phyloP scores from a whole-genome alignment of 495 filamentous ascomycete genomes.

The Lindgomyces ingoldianus region DNA sequence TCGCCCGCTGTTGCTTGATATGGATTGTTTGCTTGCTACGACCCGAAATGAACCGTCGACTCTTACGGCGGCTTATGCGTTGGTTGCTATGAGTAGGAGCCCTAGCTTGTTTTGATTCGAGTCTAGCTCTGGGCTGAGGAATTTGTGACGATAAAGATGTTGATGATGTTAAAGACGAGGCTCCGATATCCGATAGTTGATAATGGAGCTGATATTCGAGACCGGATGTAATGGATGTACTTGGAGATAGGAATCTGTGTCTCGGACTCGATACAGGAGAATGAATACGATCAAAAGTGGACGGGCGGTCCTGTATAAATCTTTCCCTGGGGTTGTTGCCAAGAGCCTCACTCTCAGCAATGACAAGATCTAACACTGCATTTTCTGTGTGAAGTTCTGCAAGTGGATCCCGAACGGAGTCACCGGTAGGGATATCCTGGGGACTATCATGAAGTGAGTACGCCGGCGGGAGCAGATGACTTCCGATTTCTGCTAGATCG shows the following conservation, averaged over 20 bases:
- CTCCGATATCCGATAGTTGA: neutral
- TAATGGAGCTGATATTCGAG: neutral
- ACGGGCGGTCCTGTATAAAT: conserved; percentile 26
- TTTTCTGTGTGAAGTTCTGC: conserved; percentile 12
- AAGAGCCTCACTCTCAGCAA: conserved; percentile 9
- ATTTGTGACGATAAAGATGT: conserved; percentile 1
- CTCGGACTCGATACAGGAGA: neutral
- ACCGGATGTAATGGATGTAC: neutral
- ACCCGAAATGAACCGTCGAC: conserved; percentile 21
- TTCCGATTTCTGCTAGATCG: conserved; percentile 20
- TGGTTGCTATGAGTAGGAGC: neutral
- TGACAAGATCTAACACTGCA: conserved; percentile 19
- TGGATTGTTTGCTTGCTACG: conserved; percentile 21
- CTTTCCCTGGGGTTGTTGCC: conserved; percentile 15
- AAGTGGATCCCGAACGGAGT: conserved; percentile 5
- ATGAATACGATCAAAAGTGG: conserved; percentile 28
- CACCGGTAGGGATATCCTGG: conserved; percentile 4
- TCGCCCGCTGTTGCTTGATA: conserved; percentile 16
- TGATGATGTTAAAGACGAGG: conserved; percentile 2
- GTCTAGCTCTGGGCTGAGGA: neutral
- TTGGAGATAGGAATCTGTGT: neutral
- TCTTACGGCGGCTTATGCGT: conserved; percentile 3
- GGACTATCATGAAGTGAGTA: conserved; percentile 18
- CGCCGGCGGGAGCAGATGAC: conserved; percentile 22
- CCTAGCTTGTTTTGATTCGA: neutral